Evolutionary conservation across 305 asterid genomes (phyloP), one percentile per base, ranked within the genome.

Genomic region (Ilex paraguariensis): DNA sequence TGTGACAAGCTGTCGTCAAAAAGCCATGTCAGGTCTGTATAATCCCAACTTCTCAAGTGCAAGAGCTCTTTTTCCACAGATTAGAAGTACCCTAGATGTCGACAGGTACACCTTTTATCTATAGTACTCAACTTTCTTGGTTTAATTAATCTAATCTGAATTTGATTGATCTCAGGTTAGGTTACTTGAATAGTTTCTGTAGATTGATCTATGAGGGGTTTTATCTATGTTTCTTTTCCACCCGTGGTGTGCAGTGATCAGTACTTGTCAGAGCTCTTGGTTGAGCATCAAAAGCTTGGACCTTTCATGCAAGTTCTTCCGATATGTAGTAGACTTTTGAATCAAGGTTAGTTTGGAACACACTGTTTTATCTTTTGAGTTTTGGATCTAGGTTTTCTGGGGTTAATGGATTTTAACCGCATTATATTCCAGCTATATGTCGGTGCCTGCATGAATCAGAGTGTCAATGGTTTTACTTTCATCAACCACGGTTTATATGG

Each of bases 401-500:
- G 36, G 31, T 52, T 46, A 6, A 11, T 11, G 12, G 3, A 11
- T 52, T 44, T 67, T 59, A 64, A 32, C n/a, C 68, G 58, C 80
- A 56, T 71, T 59, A 66, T 30, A 17, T 51, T 33, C 54, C 28
- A 31, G 50, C 17, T 21, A 21, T 21, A 30, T 50, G 54, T 42
- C 53, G 57, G 74, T n/a, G 10, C 10, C 5, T 5, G 42, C 42
- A 36, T 52, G 28, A 16, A 21, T 14, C n/a, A 63, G 75, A 75
- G 16, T 46, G 31, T 21, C 53, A 48, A 52, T 62, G 58, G 46
- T 9, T 67, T 66, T 70, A 36, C 42, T 36, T 36, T 36, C 42
- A 36, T 8, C 9, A 36, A 36, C 42, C 42, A 36, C 1, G 28
- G 28, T 21, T 21, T 21, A 21, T 21, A 21, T 21, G 28, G 28